Evolutionary conservation across 129 eudicot species (phyloP), one percentile per base, ranked within the genome.

Genomic region (Saposhnikovia divaricata): DNA sequence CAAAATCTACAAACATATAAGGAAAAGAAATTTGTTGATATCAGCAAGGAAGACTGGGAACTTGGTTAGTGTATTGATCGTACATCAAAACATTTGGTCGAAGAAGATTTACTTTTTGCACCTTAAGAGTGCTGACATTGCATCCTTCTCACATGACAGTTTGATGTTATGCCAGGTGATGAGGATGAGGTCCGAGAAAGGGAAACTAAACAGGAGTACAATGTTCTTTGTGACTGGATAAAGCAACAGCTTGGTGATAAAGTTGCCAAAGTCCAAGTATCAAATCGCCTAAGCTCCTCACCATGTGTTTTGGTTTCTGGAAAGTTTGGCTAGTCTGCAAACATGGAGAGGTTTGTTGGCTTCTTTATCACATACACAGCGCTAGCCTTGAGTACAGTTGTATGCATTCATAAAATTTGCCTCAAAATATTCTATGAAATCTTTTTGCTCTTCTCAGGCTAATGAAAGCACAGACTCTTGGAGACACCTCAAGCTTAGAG

Each of bases 221-320:
- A 76, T 79, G 88, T 89, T 63, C 87, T 92, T 11, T 96, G 99
- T 82, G 99, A 96, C 65, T 92, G 99, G 99, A 88, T 96, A 79
- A 96, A 96, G n/a, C n/a, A n/a, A 85, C 99, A 92, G 66, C 90
- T 96, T 25, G 99, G 99, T 63, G 99, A 96, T 18, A 87, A 89
- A 92, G 98, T 96, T 65, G 97, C 99, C 11, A 96, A 92, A 86
- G 99, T 96, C 46, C 98, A 92, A 85, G 85, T 96, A 77, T 92
- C 99, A n/a, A 90, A 84, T 61, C 97, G 99, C 80, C 85, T 96
- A 48, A 91, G 97, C 84, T 86, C 98, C 21, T 96, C 99, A 34
- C 99, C 99, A 6, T 96, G 99, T 81, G 99, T 96, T 68, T 93
- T 96, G 73, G 99, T 92, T 48, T 96, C 99, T 16, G 99, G 98